Evolutionary conservation across 2,329 filamentous ascomycete species (phyloP).

Genomic region (Leptographium radiaticola): DNA sequence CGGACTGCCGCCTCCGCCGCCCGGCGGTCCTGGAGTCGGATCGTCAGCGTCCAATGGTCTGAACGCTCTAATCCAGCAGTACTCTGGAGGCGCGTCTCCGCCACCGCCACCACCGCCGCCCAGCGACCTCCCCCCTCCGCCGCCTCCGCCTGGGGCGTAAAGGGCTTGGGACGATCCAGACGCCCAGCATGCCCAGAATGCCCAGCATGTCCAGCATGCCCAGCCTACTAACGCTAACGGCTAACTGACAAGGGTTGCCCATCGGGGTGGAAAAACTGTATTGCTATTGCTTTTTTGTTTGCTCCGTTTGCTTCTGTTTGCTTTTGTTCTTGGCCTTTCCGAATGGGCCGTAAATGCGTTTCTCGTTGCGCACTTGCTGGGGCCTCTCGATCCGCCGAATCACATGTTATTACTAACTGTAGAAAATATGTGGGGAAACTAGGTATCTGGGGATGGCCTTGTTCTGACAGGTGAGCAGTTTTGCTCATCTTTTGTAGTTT

Average conservation of each 20-base stretch:
- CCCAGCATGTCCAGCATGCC: background rate
- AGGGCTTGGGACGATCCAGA: background rate
- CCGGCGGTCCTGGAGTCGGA: conserved; percentile 12
- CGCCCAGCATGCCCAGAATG: too few species aligned
- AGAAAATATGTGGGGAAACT: background rate
- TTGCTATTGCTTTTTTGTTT: background rate
- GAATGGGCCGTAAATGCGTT: background rate
- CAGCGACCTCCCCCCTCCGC: conserved; percentile 22
- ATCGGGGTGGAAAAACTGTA: background rate
- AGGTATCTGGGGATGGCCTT: background rate
- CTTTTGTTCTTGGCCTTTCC: background rate
- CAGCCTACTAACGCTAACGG: background rate
- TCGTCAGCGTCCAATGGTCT: conserved; percentile 42
- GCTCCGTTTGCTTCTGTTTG: background rate
- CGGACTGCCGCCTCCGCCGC: conserved; percentile 1
- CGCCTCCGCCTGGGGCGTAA: conserved; percentile 15
- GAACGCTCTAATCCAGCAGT: conserved; percentile 55
- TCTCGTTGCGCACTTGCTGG: background rate
- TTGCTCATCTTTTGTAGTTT: background rate
- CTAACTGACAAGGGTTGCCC: background rate
- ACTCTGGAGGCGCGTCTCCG: conserved; percentile 14
- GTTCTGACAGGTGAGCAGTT: background rate
- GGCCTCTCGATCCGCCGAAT: background rate
- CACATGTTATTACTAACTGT: background rate
- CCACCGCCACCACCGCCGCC: conserved; percentile 18